Evolutionary conservation across 371 early-diverging fungal species (phyloP).

Genomic region (Lichtheimia ornata): DNA sequence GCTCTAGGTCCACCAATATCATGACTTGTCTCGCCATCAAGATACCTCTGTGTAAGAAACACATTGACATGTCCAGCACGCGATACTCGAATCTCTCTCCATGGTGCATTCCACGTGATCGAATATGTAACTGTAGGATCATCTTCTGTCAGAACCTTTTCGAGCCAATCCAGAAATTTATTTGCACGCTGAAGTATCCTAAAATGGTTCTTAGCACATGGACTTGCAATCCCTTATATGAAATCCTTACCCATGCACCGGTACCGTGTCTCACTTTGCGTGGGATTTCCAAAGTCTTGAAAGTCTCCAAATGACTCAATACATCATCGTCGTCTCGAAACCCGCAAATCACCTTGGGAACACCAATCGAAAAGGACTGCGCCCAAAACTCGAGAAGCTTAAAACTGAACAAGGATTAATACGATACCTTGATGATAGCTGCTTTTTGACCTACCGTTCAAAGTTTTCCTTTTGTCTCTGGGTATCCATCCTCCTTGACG

Average conservation of each 20-base stretch:
- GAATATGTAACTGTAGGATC: conserved; percentile 45
- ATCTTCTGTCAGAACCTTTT: conserved; percentile 29
- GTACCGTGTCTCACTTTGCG: conserved; percentile 65
- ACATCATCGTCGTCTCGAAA: conserved; percentile 80
- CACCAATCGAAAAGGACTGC: conserved; percentile 89
- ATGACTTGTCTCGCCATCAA: conserved; percentile 36
- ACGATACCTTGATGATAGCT: not conserved
- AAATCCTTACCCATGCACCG: conserved; percentile 61
- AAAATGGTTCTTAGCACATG: not conserved
- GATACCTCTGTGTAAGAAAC: conserved; percentile 49
- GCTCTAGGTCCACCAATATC: conserved; percentile 45
- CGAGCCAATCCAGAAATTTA: conserved; percentile 44
- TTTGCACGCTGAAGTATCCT: conserved; percentile 54
- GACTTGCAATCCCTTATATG: not conserved
- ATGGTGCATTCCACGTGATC: conserved; percentile 45
- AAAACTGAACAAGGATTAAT: conserved; percentile 42
- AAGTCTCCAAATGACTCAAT: conserved; percentile 54
- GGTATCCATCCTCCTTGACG: conserved; percentile 67
- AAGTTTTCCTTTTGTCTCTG: conserved; percentile 56
- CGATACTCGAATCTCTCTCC: conserved; percentile 32
- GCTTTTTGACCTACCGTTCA: conserved; percentile 51
- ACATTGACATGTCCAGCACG: conserved; percentile 29
- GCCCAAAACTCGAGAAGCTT: conserved; percentile 91
- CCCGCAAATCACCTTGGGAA: conserved; percentile 81
- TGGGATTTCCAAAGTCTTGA: conserved; percentile 83